Base-by-base conservation (phyloP, 306 rosid species). In the Dalbergia cochinchinensis region DNA sequence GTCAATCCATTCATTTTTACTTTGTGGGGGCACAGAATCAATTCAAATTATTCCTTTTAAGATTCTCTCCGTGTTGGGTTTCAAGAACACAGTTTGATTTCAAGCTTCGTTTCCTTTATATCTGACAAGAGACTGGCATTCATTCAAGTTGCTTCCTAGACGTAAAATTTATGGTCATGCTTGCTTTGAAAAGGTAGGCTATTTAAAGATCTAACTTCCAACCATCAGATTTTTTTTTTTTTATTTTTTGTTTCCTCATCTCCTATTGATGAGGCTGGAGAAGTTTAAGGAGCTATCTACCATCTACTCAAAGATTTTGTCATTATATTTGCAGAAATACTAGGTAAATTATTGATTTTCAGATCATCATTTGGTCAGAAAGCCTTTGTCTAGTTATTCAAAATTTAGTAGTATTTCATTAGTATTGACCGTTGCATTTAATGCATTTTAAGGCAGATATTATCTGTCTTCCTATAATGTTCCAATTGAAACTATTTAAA, bases 1-100 rank as follows among this genome's bases (percentile, higher is more conserved):
- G 50, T 67, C 31, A 60, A 58, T 61, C 5, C 14, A 16, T 69
- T 69, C 72, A 0, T 37, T 19, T 41, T 26, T 10, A 14, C 39
- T 65, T 55, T 57, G 15, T 59, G 9, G 42, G 14, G 50, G 34
- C 53, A 42, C 59, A 13, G 34, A 26, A 12, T 51, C 20, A 1
- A 22, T 69, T 80, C 22, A 4, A 79, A 35, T 63, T 12, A 44
- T 75, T 80, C 48, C 55, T 65, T 74, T n/a, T 37, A n/a, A 8
- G 65, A 71, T 83, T 69, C n/a, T 69, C 0, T 80, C 31, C 31
- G 19, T 71, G 51, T 65, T 72, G 8, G 51, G 11, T 18, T 61
- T 57, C 20, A 1, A 15, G 47, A 50, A 20, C 48, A 22, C 48
- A 37, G 6, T 15, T 60, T 16, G 22, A 50, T 65, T 26, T 41